Base-by-base conservation (phyloP, 2,329 filamentous ascomycete genomes). In the Bisporella sp. region DNA sequence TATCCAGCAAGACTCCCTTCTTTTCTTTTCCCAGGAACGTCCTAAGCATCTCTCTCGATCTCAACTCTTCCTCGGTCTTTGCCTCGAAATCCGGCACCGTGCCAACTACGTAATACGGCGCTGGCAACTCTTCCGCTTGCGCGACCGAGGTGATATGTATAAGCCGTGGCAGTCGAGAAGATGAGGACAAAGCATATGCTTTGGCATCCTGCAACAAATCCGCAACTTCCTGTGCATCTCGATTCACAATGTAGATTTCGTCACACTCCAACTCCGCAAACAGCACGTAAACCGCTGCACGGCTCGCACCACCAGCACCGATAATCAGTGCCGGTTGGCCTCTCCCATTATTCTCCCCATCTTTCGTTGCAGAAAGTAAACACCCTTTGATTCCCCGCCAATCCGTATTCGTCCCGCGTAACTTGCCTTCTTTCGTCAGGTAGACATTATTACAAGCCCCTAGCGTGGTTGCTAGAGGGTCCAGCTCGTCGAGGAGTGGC, bases 391-490 rank as follows among this genome's bases (percentile, higher is more conserved):
- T 82, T 40, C 87, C 87, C 50, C 87, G 74, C 54, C 85, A 85
- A 68, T 92, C 87, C 4, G 87, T 91, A 71, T 92, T 91, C 47
- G 86, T 84, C 49, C 87, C 87, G 66, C 84, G 79, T 59, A 79
- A 79, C 43, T 76, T 51, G 61, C 13, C 75, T 71, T 33, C 69
- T 68, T 46, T 77, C 74, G 44, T 72, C 66, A 12, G 42, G 71
- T 84, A 89, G 48, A 91, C 76, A 1, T 86, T 91, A 72, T 92
- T 91, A 69, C 84, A 85, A 47, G 87, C 87, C 47, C 87, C 86
- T 13, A 89, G 81, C 32, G 82, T 79, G 39, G 76, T 75, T 59
- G 81, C 86, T 66, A 88, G 84, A 30, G 79, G 75, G 12, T 85
- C 89, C 37, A 90, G 70, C 48, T 82, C 79, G 62, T 91, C 85